phyloP scores from a whole-genome alignment of 768 basidiomycete genomes.

The Pulveroboletus sp. region DNA sequence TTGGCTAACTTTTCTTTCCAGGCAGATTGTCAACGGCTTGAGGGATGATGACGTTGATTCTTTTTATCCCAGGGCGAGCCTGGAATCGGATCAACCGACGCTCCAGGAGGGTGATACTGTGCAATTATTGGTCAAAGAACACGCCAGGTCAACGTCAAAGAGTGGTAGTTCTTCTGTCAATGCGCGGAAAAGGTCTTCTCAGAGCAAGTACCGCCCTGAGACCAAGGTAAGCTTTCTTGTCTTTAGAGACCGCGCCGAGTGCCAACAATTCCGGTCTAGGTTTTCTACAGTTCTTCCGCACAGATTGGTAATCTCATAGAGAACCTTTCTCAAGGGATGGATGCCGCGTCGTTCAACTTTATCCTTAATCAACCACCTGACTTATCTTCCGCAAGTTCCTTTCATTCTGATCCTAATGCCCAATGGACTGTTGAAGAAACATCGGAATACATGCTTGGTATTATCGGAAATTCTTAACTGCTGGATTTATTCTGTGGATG shows the following conservation, averaged over 20 bases:
- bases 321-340: slow-evolving; percentile 73
- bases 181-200: slow-evolving; percentile 54
- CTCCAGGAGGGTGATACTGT: slow-evolving; percentile 47
- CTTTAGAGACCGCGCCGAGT: slow-evolving; percentile 3
- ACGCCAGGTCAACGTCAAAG: slow-evolving; percentile 61
- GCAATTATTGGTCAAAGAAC: slow-evolving; percentile 76
- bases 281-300: slow-evolving; percentile 51
- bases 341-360: slow-evolving; percentile 82
- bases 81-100: slow-evolving; percentile 68
- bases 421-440: slow-evolving; percentile 75
- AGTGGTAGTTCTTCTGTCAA: slow-evolving; percentile 56
- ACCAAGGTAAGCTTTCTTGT: slow-evolving; percentile 60
- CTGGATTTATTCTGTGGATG: slow-evolving; percentile 25
- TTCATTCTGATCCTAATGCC: slow-evolving; percentile 56
- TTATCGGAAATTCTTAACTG: slow-evolving; percentile 31
- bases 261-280: slow-evolving; percentile 15
- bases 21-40: slow-evolving; percentile 82
- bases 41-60: slow-evolving; percentile 75
- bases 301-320: slow-evolving; percentile 85
- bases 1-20: slow-evolving; percentile 7
- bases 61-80: slow-evolving; percentile 63
- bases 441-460: slow-evolving; percentile 64
- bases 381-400: slow-evolving; percentile 60
- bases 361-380: slow-evolving; percentile 40
- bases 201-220: slow-evolving; percentile 65